Conservation (phyloP, 441 rosid species). For the Gossypium trilobum region DNA sequence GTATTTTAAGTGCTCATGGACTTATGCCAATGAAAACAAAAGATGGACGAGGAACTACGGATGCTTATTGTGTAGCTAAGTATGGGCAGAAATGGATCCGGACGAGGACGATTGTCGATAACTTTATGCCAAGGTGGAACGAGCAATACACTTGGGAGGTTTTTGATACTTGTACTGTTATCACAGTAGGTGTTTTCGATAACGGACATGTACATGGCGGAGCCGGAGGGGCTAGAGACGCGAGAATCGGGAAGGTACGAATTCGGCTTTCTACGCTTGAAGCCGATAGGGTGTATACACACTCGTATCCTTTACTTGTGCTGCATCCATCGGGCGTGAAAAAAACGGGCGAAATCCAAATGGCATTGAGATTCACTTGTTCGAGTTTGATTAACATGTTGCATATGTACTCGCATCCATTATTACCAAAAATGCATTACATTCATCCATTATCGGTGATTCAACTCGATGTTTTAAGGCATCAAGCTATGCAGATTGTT, state of each 20-base stretch:
- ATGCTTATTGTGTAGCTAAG: slow-evolving; percentile 48
- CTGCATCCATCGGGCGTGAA: slow-evolving; percentile 36
- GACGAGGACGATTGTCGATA: slow-evolving; percentile 42
- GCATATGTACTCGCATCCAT: slow-evolving; percentile 32
- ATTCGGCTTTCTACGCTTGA: slow-evolving; percentile 41
- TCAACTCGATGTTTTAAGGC: slow-evolving; percentile 33
- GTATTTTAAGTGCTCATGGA: slow-evolving; percentile 37
- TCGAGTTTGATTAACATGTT: slow-evolving; percentile 32
- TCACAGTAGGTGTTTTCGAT: slow-evolving; percentile 42
- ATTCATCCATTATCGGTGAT: slow-evolving; percentile 34
- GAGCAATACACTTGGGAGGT: slow-evolving; percentile 56
- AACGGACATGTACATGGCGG: slow-evolving; percentile 9
- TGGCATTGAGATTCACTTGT: slow-evolving; percentile 43
- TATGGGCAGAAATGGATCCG: slow-evolving; percentile 51
- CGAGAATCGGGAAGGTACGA: slow-evolving; percentile 40
- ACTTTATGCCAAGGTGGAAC: slow-evolving; percentile 40
- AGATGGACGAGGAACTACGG: slow-evolving; percentile 32
- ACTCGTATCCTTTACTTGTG: slow-evolving; percentile 41
- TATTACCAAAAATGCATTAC: slow-evolving; percentile 55
- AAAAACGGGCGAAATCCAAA: slow-evolving; percentile 49
- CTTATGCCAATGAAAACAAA: slow-evolving; percentile 36
- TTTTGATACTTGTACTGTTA: slow-evolving; percentile 43
- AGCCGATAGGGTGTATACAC: slow-evolving; percentile 43
- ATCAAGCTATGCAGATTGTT: slow-evolving; percentile 29
- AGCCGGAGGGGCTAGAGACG: neutral